Evolutionary conservation across 345 rosid genomes (phyloP).

Genomic region (Populus tremula): DNA sequence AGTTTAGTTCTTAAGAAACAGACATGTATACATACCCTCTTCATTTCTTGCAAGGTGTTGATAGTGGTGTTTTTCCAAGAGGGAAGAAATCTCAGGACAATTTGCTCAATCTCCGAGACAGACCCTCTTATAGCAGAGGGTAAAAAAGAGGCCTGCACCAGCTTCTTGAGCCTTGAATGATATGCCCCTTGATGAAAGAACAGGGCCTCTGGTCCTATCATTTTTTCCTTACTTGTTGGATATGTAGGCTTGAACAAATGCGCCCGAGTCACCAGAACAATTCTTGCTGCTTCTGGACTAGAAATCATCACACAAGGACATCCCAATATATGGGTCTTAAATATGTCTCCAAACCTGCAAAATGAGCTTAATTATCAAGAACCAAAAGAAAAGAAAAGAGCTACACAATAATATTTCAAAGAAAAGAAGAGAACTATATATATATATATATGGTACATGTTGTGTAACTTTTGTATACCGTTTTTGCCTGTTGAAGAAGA

Average conservation of each 20-base stretch:
- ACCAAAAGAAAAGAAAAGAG: neutral
- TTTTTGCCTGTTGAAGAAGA: constrained; percentile 71
- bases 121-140: constrained; percentile 69
- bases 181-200: constrained; percentile 87
- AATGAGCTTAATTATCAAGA: neutral
- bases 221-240: constrained; percentile 84
- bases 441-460: too few relatives aligned
- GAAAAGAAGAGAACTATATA: neutral
- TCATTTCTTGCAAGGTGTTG: constrained; percentile 85
- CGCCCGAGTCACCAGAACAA: constrained; percentile 64
- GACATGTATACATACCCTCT: constrained; percentile 46
- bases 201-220: constrained; percentile 81
- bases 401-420: neutral
- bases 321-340: constrained; percentile 87
- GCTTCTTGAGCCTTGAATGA: constrained; percentile 65
- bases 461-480: constrained; percentile 36
- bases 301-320: constrained; percentile 97
- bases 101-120: constrained; percentile 66
- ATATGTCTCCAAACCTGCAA: constrained; percentile 72
- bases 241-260: constrained; percentile 86
- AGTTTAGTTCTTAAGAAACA: constrained; percentile 1
- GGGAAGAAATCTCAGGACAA: constrained; percentile 53
- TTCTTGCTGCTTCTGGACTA: constrained; percentile 77
- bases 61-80: constrained; percentile 53
- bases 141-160: constrained; percentile 65